These are phyloP conservation scores for Hypsizygus marmoreus DNA, from an alignment of 768 basidiomycete species.

Conservation along the genomic window DNA sequence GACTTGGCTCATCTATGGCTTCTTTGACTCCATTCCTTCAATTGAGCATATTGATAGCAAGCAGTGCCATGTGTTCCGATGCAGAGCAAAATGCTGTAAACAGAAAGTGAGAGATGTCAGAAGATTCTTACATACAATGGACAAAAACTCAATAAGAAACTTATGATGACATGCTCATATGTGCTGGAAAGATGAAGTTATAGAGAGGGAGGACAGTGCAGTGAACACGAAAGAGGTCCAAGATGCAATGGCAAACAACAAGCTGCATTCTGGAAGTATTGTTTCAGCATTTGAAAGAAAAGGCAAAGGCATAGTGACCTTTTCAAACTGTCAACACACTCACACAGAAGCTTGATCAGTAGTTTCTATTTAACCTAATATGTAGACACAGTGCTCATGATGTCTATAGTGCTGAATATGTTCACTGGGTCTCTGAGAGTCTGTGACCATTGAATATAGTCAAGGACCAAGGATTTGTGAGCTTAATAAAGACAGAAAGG, in stretches of 20 bases:
- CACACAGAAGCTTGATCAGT: not conserved
- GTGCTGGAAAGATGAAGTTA: conserved; percentile 30
- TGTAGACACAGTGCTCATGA: not conserved
- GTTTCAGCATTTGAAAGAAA: too few species aligned
- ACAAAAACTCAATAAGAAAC: conserved; percentile 22
- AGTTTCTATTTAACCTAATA: too few species aligned
- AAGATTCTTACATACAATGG: conserved; percentile 9
- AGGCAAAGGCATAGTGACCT: too few species aligned
- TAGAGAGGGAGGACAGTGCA: too few species aligned
- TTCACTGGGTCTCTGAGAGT: conserved; percentile 37
- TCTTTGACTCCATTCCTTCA: conserved; percentile 4
- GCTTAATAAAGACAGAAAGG: conserved; percentile 32
- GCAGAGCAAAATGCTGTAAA: conserved; percentile 10
- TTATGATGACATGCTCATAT: conserved; percentile 23
- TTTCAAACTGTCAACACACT: too few species aligned
- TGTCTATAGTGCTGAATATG: conserved; percentile 27
- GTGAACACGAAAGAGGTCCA: too few species aligned
- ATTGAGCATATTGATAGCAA: not conserved
- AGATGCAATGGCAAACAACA: too few species aligned
- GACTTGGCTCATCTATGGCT: conserved; percentile 8
- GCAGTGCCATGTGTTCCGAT: conserved; percentile 4
- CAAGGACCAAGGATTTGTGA: conserved; percentile 31
- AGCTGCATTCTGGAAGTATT: too few species aligned
- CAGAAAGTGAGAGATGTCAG: conserved; percentile 2
- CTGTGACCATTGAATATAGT: conserved; percentile 36